A percentile compares a stretch with the other conserved stretches of the same genome.
These are phyloP conservation scores for Tetraselmis striata DNA, from an alignment of 139 green algal genomes.

Conservation along the genomic window DNA sequence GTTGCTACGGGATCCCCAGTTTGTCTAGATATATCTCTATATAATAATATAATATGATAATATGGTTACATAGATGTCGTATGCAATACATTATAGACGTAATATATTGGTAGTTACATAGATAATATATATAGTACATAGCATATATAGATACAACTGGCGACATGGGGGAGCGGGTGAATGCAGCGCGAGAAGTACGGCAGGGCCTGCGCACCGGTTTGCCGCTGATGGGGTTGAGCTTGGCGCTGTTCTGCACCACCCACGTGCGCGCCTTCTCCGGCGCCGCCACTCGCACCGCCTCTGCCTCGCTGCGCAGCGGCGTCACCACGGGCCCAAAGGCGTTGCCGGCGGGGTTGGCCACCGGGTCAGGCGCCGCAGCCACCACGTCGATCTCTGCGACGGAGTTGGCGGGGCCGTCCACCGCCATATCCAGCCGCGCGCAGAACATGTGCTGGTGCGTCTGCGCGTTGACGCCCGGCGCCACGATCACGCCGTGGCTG, in stretches of 20 bases:
- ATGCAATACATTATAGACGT: too few species aligned
- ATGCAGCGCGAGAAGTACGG: background rate
- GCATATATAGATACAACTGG: background rate
- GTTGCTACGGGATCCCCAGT: too few species aligned
- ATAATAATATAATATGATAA: too few species aligned
- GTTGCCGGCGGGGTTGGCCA: conserved; percentile 51
- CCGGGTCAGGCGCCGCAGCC: conserved; percentile 34
- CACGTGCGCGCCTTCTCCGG: conserved; percentile 40
- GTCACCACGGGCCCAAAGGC: conserved; percentile 39
- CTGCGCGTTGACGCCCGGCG: conserved; percentile 59
- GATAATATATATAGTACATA: background rate
- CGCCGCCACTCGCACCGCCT: conserved; percentile 33
- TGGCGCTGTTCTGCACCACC: conserved; percentile 53
- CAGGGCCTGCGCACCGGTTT: conserved; percentile 23
- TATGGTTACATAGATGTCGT: too few species aligned
- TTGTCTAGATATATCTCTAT: too few species aligned
- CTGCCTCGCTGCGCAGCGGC: conserved; percentile 33
- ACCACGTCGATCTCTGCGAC: conserved; percentile 45
- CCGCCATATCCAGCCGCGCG: conserved; percentile 52
- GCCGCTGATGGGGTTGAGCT: conserved; percentile 42
- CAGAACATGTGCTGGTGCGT: conserved; percentile 74
- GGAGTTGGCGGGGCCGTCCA: conserved; percentile 38
- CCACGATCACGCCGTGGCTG: conserved; percentile 50
- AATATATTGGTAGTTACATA: too few species aligned
- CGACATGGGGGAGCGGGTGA: background rate